A percentile compares a stretch with the other conserved stretches of the same genome.
Evolutionary conservation across 176 grass and related monocot genomes (phyloP).

Genomic region (Eragrostis curvula): DNA sequence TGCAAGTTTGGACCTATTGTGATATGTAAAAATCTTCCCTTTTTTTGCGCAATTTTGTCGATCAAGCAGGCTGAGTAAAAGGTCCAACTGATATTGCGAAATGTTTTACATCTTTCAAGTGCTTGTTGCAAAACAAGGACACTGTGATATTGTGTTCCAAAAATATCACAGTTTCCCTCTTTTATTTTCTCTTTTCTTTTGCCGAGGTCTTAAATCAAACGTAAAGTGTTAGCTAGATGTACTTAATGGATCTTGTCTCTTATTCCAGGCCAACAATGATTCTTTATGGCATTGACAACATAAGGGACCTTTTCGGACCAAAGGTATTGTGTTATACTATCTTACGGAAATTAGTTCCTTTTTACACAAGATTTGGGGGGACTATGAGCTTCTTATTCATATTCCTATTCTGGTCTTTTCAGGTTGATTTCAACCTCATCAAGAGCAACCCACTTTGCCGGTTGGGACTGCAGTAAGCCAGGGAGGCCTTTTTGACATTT

Average conservation of each 20-base stretch:
- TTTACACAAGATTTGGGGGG: background rate
- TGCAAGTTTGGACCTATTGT: slow-evolving; percentile 2
- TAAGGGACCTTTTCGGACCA: slow-evolving; percentile 89
- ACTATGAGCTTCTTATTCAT: background rate
- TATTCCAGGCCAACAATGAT: slow-evolving; percentile 90
- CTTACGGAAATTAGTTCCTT: background rate
- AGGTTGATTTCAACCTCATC: slow-evolving; percentile 92
- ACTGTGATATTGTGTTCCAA: background rate
- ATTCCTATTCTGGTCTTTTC: slow-evolving; percentile 33
- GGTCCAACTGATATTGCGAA: background rate
- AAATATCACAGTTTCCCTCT: background rate
- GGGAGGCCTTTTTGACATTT: background rate
- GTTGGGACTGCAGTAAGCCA: slow-evolving; percentile 55
- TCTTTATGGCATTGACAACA: slow-evolving; percentile 81
- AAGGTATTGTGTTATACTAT: slow-evolving; percentile 57
- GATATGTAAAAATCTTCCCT: background rate
- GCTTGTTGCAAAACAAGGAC: background rate
- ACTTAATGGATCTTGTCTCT: slow-evolving; percentile 1
- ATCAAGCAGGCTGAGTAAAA: background rate
- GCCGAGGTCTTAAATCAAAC: background rate
- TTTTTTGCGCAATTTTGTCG: background rate
- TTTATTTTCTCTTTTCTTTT: background rate
- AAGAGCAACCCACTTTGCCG: slow-evolving; percentile 75
- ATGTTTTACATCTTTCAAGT: background rate
- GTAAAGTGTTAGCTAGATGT: background rate